phyloP scores from a whole-genome alignment of 1,284 basidiomycete species.

The Peniophora sp. region DNA sequence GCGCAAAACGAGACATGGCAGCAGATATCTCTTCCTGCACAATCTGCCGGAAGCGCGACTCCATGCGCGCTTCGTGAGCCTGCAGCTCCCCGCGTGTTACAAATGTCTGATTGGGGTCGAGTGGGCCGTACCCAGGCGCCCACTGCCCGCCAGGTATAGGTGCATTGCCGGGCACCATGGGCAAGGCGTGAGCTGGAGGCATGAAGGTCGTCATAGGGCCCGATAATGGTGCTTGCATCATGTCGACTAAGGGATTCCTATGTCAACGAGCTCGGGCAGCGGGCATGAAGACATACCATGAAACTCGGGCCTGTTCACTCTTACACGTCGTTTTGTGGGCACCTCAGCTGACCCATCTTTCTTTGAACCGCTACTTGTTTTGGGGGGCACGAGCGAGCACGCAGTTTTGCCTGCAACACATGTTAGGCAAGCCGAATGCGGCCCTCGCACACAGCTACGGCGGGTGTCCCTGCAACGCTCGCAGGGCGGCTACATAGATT shows the following conservation, averaged over 20 bases:
- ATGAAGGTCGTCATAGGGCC: neutral
- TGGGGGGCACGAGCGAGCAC: neutral
- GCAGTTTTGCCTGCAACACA: conserved; percentile 1
- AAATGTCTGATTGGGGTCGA: neutral
- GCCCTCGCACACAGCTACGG: neutral
- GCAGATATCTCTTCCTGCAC: neutral
- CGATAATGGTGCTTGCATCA: too few species aligned
- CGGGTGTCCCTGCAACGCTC: conserved; percentile 1
- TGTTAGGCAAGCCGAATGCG: neutral
- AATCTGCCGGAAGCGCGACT: neutral
- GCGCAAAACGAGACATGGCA: too few species aligned
- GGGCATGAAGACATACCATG: too few species aligned
- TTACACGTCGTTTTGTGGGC: too few species aligned
- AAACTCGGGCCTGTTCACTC: too few species aligned
- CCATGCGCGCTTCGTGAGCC: conserved; percentile 1
- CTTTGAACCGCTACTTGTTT: neutral
- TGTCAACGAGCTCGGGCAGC: too few species aligned
- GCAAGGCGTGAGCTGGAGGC: neutral
- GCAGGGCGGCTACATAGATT: neutral
- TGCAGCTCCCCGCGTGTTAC: neutral
- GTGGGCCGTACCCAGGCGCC: neutral
- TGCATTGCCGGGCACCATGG: neutral
- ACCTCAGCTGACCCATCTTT: too few species aligned
- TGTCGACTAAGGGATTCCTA: too few species aligned
- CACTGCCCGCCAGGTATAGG: too few species aligned